Percentiles rank a stretch among this genome's conserved stretches.
These are phyloP conservation scores for Aspergillus costaricaensis DNA, from an alignment of 2,329 filamentous ascomycete genomes.

Conservation along the genomic window DNA sequence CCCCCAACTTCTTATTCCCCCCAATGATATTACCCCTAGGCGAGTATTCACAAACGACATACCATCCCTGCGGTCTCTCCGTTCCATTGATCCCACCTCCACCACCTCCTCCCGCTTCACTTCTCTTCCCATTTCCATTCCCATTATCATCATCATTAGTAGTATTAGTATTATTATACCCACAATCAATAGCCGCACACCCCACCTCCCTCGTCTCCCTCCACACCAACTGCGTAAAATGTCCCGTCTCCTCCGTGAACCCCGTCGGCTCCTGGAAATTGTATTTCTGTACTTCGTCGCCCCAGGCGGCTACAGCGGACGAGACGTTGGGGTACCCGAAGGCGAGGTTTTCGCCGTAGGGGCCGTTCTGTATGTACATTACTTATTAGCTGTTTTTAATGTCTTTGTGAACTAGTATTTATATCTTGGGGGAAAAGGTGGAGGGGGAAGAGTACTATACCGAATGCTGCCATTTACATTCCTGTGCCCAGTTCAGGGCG, in stretches of 20 bases:
- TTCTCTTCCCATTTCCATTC: conserved; percentile 19
- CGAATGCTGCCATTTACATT: conserved; percentile 48
- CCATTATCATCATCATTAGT: too few species aligned
- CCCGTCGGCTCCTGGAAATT: conserved; percentile 57
- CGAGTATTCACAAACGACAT: conserved; percentile 70
- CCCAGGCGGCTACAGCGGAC: conserved; percentile 67
- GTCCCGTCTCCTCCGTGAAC: conserved; percentile 63
- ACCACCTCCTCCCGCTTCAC: conserved; percentile 21
- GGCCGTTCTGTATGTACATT: conserved; percentile 50
- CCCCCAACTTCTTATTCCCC: conserved; percentile 18
- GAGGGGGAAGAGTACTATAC: conserved; percentile 19
- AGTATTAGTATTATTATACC: conserved; percentile 22
- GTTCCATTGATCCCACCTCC: too few species aligned
- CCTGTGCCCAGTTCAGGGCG: conserved; percentile 53
- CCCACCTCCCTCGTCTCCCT: conserved; percentile 62
- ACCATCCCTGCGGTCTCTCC: conserved; percentile 56
- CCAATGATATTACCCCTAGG: conserved; percentile 64
- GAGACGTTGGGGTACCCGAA: conserved; percentile 64
- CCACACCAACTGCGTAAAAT: conserved; percentile 76
- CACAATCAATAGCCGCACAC: conserved; percentile 52
- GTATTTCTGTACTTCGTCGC: conserved; percentile 60
- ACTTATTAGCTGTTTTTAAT: background rate
- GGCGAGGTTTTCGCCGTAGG: conserved; percentile 75
- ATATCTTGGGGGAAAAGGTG: background rate
- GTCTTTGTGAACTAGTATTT: background rate